Conservation (phyloP, 1,284 basidiomycete species). For the Puccinia coronata region DNA sequence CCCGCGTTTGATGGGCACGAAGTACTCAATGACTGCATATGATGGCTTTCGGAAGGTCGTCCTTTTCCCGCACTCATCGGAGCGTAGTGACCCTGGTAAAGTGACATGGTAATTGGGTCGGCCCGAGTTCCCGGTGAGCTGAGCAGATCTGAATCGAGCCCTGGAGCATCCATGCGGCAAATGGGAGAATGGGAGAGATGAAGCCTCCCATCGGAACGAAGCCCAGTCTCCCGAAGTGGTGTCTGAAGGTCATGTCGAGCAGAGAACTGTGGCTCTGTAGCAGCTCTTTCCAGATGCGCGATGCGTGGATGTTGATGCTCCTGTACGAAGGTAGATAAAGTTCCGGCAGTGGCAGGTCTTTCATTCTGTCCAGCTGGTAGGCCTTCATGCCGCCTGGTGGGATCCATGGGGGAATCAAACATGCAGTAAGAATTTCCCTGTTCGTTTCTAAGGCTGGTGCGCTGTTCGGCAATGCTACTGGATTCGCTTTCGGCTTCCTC, state of each 20-base stretch:
- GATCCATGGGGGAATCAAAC: neutral
- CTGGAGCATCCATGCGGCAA: conserved; percentile 16
- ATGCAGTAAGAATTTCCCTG: neutral
- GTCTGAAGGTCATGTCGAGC: conserved; percentile 4
- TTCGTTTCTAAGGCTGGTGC: neutral
- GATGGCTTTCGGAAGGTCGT: neutral
- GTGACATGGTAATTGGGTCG: neutral
- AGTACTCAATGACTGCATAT: neutral
- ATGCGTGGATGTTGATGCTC: neutral
- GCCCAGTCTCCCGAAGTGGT: conserved; percentile 12
- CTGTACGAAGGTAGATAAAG: neutral
- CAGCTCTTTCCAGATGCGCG: conserved; percentile 6
- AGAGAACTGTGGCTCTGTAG: conserved; percentile 27
- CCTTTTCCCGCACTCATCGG: conserved; percentile 32
- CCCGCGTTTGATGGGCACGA: neutral
- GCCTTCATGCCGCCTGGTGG: neutral
- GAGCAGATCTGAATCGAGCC: conserved; percentile 32
- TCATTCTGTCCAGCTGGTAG: neutral
- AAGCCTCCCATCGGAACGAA: conserved; percentile 11
- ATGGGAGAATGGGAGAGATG: conserved; percentile 30
- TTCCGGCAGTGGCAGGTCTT: conserved; percentile 29
- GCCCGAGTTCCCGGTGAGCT: conserved; percentile 25
- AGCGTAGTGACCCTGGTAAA: conserved; percentile 31
- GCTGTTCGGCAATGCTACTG: neutral
- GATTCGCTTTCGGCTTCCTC: neutral